Conservation (phyloP, 2,329 filamentous ascomycete species). For the Microcyclospora pomicola region DNA sequence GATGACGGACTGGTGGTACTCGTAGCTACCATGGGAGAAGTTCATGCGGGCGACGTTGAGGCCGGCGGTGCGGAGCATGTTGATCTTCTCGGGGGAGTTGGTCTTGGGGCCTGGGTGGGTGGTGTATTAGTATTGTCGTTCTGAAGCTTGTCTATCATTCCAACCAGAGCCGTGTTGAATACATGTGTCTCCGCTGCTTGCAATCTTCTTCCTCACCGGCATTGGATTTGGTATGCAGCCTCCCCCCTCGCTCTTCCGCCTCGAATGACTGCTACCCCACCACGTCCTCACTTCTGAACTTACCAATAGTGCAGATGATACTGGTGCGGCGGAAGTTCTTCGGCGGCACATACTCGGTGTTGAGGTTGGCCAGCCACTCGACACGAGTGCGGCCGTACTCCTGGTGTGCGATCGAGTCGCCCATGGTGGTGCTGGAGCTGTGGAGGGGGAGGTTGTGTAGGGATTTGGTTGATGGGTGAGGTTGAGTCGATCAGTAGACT, state of each 20-base stretch:
- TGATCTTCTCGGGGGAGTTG: slow-evolving; percentile 94
- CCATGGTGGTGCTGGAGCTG: slow-evolving; percentile 33
- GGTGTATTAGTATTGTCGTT: not conserved
- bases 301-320: slow-evolving; percentile 95
- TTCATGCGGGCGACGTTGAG: slow-evolving; percentile 99
- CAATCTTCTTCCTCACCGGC: no score
- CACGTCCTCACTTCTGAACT: slow-evolving; percentile 11
- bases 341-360: slow-evolving; percentile 76
- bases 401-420: slow-evolving; percentile 74
- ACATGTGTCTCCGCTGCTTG: no score
- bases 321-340: slow-evolving; percentile 91
- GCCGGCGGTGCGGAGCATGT: slow-evolving; percentile 72
- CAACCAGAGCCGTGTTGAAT: no score
- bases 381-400: slow-evolving; percentile 55
- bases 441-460: not conserved
- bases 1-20: slow-evolving; percentile 96
- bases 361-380: slow-evolving; percentile 62
- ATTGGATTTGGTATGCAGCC: not conserved
- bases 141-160: no score
- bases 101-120: slow-evolving; percentile 64
- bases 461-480: no score
- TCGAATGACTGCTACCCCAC: not conserved
- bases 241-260: slow-evolving; percentile 1
- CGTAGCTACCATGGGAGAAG: slow-evolving; percentile 89
- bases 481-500: no score